Evolutionary conservation across 495 filamentous ascomycete species (phyloP).

Genomic region (Podospora comata): DNA sequence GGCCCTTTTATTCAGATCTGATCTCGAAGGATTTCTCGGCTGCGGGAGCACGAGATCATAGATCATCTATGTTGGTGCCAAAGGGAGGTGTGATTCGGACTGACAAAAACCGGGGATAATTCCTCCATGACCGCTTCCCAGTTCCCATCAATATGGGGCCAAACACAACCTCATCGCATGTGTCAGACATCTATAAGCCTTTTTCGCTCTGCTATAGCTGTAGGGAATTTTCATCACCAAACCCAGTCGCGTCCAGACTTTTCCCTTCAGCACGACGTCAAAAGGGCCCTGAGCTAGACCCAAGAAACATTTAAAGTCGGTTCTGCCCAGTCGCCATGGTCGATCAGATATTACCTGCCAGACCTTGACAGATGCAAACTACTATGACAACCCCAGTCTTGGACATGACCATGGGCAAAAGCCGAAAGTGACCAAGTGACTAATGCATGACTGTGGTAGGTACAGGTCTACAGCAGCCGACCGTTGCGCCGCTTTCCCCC

Average conservation of each 20-base stretch:
- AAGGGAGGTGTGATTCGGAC: neutral
- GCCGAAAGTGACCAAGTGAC: neutral
- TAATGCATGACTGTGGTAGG: constrained; percentile 9
- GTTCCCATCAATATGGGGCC: neutral
- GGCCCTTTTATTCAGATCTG: neutral
- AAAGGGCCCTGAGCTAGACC: neutral
- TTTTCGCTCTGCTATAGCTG: neutral
- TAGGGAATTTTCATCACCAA: neutral
- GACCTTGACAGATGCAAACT: neutral
- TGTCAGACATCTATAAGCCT: neutral
- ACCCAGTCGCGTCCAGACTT: neutral
- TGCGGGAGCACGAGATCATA: neutral
- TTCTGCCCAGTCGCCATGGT: constrained; percentile 8
- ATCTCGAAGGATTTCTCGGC: neutral
- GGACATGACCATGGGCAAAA: neutral
- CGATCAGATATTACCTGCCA: constrained; percentile 6
- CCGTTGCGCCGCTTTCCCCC: neutral
- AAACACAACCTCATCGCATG: neutral
- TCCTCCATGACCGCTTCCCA: neutral
- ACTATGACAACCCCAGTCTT: neutral
- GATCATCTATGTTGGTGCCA: neutral
- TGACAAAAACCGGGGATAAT: neutral
- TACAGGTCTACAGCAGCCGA: neutral
- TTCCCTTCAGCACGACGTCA: neutral
- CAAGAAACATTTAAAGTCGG: constrained; percentile 5